These are phyloP conservation scores for Claviceps spartinae DNA, from an alignment of 2,329 filamentous ascomycete genomes.

Conservation along the genomic window DNA sequence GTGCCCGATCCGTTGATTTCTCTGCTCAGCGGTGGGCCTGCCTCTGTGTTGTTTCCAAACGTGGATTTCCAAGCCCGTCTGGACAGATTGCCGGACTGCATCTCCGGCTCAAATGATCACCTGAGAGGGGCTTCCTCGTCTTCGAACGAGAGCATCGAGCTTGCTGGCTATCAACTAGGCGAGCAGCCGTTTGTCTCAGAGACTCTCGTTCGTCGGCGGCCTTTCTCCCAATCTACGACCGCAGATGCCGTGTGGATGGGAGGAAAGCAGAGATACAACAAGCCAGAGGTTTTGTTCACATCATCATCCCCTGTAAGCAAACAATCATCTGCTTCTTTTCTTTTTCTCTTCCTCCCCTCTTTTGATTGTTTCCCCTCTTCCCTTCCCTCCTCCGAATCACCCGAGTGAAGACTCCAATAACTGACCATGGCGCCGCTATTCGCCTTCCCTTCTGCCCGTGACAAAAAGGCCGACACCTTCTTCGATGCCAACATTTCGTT, in stretches of 20 bases:
- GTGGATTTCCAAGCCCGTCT: constrained; percentile 2
- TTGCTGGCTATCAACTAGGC: neutral
- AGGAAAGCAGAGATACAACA: neutral
- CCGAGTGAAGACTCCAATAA: no score
- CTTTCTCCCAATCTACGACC: neutral
- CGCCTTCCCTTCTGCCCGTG: no score
- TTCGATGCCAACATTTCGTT: constrained; percentile 1
- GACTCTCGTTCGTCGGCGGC: neutral
- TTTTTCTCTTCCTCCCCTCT: neutral
- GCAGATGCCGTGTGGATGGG: constrained; percentile 1
- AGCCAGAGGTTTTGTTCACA: neutral
- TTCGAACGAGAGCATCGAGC: neutral
- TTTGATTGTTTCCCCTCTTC: no score
- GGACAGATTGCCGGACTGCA: constrained; percentile 1
- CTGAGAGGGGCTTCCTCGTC: neutral
- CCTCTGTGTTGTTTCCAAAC: neutral
- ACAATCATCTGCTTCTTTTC: no score
- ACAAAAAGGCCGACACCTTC: neutral
- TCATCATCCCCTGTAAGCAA: constrained; percentile 1
- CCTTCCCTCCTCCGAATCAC: no score
- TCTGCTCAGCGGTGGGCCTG: neutral
- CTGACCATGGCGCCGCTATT: no score
- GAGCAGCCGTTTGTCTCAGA: neutral
- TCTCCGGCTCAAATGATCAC: neutral
- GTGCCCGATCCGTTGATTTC: neutral